A percentile compares a stretch with the other conserved stretches of the same genome.
These are phyloP conservation scores for Toxoplasma gondii DNA, from an alignment of 169 alveolate genomes.

Conservation along the genomic window DNA sequence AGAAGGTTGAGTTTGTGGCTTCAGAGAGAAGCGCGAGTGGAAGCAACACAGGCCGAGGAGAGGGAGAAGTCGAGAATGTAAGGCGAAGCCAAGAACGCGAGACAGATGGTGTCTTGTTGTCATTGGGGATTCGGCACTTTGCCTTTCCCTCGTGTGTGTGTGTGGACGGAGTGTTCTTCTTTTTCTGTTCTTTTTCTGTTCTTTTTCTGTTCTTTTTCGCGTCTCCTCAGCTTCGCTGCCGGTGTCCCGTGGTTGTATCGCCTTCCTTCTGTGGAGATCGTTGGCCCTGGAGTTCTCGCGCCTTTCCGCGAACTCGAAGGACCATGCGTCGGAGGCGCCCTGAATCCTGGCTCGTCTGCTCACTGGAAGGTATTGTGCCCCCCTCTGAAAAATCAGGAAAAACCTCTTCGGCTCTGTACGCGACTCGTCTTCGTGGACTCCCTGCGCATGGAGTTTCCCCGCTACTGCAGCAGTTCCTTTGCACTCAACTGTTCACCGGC, in stretches of 20 bases:
- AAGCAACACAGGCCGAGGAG: too few relatives aligned
- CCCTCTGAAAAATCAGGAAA: background rate
- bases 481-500: too few relatives aligned
- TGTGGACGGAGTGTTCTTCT: too few relatives aligned
- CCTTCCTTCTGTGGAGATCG: constrained; percentile 22
- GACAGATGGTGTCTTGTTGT: too few relatives aligned
- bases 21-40: background rate
- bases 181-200: background rate
- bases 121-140: too few relatives aligned
- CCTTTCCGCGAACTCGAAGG: constrained; percentile 39
- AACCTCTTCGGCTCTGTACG: background rate
- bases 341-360: constrained; percentile 57
- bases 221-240: constrained; percentile 43
- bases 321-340: constrained; percentile 16
- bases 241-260: constrained; percentile 53
- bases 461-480: constrained; percentile 28
- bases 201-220: background rate
- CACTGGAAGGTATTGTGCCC: constrained; percentile 41
- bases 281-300: background rate
- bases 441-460: background rate
- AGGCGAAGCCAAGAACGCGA: background rate
- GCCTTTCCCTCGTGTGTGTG: too few relatives aligned
- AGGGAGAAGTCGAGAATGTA: background rate
- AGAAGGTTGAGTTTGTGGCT: too few relatives aligned
- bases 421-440: background rate